A percentile compares a stretch with the other conserved stretches of the same genome.
These are phyloP conservation scores for Penicillium canescens DNA, from an alignment of 495 filamentous ascomycete genomes.

Conservation along the genomic window DNA sequence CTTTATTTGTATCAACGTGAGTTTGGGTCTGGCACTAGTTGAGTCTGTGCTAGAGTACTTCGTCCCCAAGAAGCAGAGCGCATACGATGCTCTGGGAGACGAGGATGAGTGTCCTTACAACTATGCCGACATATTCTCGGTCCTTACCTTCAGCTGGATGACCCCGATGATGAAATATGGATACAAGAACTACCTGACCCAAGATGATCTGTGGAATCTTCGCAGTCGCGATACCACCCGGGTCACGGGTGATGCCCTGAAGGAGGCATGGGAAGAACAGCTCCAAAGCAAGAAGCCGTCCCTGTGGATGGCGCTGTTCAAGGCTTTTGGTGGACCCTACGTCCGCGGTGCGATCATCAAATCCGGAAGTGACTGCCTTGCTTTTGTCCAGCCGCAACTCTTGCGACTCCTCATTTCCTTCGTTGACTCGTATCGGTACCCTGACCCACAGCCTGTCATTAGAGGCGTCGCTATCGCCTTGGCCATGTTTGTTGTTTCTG, in stretches of 20 bases:
- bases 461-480: slow-evolving; percentile 86
- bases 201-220: slow-evolving; percentile 96
- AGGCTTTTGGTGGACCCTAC: slow-evolving; percentile 83
- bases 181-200: slow-evolving; percentile 87
- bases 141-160: slow-evolving; percentile 97
- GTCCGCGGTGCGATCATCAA: slow-evolving; percentile 80
- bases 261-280: slow-evolving; percentile 76
- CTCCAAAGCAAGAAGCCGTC: slow-evolving; percentile 74
- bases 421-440: slow-evolving; percentile 73
- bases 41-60: slow-evolving; percentile 90
- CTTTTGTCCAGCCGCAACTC: slow-evolving; percentile 90
- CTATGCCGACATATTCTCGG: slow-evolving; percentile 92
- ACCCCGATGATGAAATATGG: slow-evolving; percentile 96
- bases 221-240: slow-evolving; percentile 77
- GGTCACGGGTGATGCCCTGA: slow-evolving; percentile 63
- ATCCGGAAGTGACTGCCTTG: slow-evolving; percentile 74
- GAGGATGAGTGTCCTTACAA: slow-evolving; percentile 92
- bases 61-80: slow-evolving; percentile 81
- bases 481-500: slow-evolving; percentile 87
- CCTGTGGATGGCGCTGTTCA: slow-evolving; percentile 90
- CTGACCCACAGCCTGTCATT: slow-evolving; percentile 71
- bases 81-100: slow-evolving; percentile 82
- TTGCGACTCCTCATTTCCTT: slow-evolving; percentile 83
- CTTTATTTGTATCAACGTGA: slow-evolving; percentile 76
- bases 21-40: slow-evolving; percentile 66